These are phyloP conservation scores for Saccharomycopsis sp. DNA, from an alignment of 805 yeast species.

Conservation along the genomic window DNA sequence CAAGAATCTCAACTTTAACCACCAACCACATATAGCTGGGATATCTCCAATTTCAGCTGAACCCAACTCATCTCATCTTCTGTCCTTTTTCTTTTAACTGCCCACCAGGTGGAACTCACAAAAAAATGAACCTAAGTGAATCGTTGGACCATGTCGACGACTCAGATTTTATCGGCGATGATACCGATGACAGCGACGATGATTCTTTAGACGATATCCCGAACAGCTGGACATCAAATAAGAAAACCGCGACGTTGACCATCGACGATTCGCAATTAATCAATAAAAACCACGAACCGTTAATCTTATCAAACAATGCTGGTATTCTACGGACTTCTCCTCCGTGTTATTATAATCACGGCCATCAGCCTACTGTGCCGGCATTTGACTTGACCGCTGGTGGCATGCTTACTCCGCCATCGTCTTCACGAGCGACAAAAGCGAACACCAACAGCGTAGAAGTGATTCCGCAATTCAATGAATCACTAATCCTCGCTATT, in stretches of 20 bases:
- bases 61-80: background rate
- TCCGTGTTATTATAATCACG: too few relatives aligned
- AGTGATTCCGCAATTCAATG: background rate
- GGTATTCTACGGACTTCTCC: too few relatives aligned
- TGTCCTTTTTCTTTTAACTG: background rate
- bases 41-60: background rate
- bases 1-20: too few relatives aligned
- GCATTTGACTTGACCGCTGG: background rate
- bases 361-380: background rate
- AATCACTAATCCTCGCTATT: background rate
- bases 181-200: slow-evolving; percentile 9
- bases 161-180: slow-evolving; percentile 10
- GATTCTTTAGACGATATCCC: slow-evolving; percentile 2
- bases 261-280: too few relatives aligned
- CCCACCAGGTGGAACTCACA: background rate
- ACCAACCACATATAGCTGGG: background rate
- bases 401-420: background rate
- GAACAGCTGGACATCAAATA: background rate
- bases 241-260: background rate
- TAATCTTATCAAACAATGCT: too few relatives aligned
- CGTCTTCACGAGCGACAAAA: background rate
- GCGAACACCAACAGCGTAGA: background rate
- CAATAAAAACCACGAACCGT: too few relatives aligned
- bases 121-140: background rate
- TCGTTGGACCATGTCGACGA: slow-evolving; percentile 2